These are phyloP conservation scores for Mrakia frigida DNA, from an alignment of 768 basidiomycete genomes.

Conservation along the genomic window DNA sequence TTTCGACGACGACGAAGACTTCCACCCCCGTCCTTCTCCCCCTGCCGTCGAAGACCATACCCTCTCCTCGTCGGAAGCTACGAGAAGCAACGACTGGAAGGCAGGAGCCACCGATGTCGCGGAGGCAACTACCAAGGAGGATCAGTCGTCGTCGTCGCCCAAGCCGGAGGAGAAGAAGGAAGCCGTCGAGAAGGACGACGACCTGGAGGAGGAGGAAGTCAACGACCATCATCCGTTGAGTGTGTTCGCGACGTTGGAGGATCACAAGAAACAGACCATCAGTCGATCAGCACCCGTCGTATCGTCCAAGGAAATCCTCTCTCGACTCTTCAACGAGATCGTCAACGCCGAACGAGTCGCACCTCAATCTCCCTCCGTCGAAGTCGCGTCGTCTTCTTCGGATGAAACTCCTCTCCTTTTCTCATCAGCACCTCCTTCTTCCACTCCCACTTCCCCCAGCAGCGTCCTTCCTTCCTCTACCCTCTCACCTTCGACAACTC, in stretches of 20 bases:
- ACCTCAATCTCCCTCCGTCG: neutral
- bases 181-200: neutral
- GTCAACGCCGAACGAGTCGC: slow-evolving; percentile 50
- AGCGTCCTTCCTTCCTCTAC: slow-evolving; percentile 41
- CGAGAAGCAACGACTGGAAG: slow-evolving; percentile 7
- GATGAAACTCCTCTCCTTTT: neutral
- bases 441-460: slow-evolving; percentile 40
- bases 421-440: slow-evolving; percentile 37
- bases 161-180: neutral
- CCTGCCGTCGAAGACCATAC: slow-evolving; percentile 7
- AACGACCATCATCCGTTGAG: neutral
- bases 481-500: slow-evolving; percentile 36
- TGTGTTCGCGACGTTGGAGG: neutral
- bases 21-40: neutral
- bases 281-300: neutral
- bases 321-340: slow-evolving; percentile 65
- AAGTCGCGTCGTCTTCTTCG: neutral
- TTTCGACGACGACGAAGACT: slow-evolving; percentile 16
- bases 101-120: slow-evolving; percentile 14
- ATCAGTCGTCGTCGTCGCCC: slow-evolving; percentile 13
- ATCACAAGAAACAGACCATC: neutral
- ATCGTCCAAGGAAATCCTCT: slow-evolving; percentile 4
- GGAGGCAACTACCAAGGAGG: slow-evolving; percentile 30
- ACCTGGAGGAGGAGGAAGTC: neutral
- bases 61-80: slow-evolving; percentile 43